These are phyloP conservation scores for Diaporthe capsici DNA, from an alignment of 2,329 filamentous ascomycete species.

Conservation along the genomic window DNA sequence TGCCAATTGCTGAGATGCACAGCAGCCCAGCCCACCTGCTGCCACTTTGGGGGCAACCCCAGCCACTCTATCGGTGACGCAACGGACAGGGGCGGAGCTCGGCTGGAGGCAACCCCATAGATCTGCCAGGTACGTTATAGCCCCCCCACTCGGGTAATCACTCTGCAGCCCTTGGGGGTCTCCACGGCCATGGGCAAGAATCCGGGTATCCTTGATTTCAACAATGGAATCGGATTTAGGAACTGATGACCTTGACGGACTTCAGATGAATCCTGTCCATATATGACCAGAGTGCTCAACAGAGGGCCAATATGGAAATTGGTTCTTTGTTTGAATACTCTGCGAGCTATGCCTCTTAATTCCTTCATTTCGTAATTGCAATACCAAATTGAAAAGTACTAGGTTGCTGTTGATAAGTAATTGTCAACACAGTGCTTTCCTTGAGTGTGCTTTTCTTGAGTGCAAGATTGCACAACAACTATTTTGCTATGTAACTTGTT, in stretches of 20 bases:
- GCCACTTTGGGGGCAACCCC: constrained; percentile 24
- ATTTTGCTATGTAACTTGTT: too few species aligned
- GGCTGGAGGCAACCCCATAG: constrained; percentile 12
- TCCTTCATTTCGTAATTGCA: neutral
- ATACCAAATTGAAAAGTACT: too few species aligned
- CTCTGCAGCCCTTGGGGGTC: too few species aligned
- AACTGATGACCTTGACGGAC: neutral
- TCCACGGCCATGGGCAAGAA: neutral
- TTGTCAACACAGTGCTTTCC: too few species aligned
- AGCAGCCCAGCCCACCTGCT: neutral
- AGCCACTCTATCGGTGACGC: constrained; percentile 30
- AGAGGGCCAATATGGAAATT: too few species aligned
- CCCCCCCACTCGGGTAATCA: constrained; percentile 14
- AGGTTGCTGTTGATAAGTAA: too few species aligned
- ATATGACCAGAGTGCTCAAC: neutral
- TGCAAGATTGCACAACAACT: too few species aligned
- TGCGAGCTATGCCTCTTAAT: neutral
- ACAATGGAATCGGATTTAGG: neutral
- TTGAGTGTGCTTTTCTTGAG: too few species aligned
- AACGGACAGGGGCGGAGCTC: constrained; percentile 30
- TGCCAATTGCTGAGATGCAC: neutral
- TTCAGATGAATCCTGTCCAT: constrained; percentile 1
- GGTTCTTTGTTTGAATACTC: neutral
- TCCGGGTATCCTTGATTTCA: constrained; percentile 6
- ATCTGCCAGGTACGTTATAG: neutral